A percentile compares a stretch with the other conserved stretches of the same genome.
Conservation (phyloP, 129 eudicot genomes). For the Flaveria sonorensis region DNA sequence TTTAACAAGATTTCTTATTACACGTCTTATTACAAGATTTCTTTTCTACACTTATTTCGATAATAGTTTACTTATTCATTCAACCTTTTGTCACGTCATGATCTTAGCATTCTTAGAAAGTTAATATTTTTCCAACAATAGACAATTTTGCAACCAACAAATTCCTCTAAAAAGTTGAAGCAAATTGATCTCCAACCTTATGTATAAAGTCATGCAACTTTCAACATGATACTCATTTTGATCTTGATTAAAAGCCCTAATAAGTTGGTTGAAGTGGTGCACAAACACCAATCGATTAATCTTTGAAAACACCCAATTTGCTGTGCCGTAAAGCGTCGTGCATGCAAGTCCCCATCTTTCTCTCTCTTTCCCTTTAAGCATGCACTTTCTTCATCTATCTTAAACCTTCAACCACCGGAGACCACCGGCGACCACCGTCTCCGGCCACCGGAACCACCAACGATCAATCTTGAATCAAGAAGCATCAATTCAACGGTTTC, state of each 20-base stretch:
- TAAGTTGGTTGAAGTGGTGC: not conserved
- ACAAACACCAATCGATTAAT: not conserved
- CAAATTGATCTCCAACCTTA: not conserved
- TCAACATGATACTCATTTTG: not conserved
- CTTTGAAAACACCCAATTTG: slow-evolving; percentile 18
- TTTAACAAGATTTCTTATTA: no score
- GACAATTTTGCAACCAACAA: no score
- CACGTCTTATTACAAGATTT: not conserved
- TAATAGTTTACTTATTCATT: no score
- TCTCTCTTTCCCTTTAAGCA: slow-evolving; percentile 27
- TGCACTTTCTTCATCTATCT: slow-evolving; percentile 22
- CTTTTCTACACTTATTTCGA: no score
- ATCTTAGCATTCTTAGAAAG: no score
- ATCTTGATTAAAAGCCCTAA: slow-evolving; percentile 1
- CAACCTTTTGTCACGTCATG: no score
- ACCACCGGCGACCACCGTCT: slow-evolving; percentile 38
- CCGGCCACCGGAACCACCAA: slow-evolving; percentile 6
- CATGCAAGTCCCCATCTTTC: slow-evolving; percentile 45
- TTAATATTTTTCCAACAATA: no score
- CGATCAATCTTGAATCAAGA: not conserved
- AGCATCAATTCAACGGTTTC: not conserved
- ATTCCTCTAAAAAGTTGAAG: not conserved
- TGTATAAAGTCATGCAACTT: not conserved
- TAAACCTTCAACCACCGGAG: slow-evolving; percentile 35
- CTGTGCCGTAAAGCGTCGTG: slow-evolving; percentile 63